phyloP scores from a whole-genome alignment of 768 basidiomycete species.

The Baorangia bicolor region DNA sequence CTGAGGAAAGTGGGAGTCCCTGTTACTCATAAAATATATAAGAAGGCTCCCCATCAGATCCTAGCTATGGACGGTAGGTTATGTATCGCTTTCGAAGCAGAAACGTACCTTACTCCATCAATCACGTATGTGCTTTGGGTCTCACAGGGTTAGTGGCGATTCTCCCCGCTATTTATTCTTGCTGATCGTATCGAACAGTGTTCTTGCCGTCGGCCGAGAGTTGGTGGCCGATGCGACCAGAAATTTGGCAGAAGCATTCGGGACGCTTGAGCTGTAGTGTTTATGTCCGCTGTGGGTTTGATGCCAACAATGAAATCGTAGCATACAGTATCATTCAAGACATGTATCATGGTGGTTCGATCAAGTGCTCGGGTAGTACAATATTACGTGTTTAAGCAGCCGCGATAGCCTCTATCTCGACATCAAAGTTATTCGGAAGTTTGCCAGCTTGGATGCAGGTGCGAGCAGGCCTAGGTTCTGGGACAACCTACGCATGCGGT shows the following conservation, averaged over 20 bases:
- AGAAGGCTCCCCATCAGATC: constrained; percentile 66
- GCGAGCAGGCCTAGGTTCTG: constrained; percentile 64
- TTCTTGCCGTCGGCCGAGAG: constrained; percentile 36
- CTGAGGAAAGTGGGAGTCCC: constrained; percentile 52
- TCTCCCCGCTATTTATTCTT: background rate
- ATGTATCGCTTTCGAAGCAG: background rate
- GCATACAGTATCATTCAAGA: background rate
- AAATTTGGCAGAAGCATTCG: constrained; percentile 36
- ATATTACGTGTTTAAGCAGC: constrained; percentile 23
- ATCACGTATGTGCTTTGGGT: background rate
- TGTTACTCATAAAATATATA: constrained; percentile 57
- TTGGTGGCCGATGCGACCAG: constrained; percentile 38
- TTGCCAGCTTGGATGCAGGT: constrained; percentile 74
- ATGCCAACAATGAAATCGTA: background rate
- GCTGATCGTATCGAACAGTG: constrained; percentile 30
- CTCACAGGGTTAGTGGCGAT: constrained; percentile 22
- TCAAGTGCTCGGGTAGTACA: background rate
- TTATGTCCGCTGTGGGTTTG: background rate
- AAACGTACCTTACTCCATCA: background rate
- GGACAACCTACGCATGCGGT: constrained; percentile 37
- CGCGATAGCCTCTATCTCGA: constrained; percentile 76
- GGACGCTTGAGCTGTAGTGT: constrained; percentile 10
- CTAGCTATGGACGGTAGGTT: constrained; percentile 72
- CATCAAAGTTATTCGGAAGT: constrained; percentile 65
- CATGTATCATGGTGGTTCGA: background rate